phyloP scores from a whole-genome alignment of 305 asterid species.

The Plantago lanceolata region DNA sequence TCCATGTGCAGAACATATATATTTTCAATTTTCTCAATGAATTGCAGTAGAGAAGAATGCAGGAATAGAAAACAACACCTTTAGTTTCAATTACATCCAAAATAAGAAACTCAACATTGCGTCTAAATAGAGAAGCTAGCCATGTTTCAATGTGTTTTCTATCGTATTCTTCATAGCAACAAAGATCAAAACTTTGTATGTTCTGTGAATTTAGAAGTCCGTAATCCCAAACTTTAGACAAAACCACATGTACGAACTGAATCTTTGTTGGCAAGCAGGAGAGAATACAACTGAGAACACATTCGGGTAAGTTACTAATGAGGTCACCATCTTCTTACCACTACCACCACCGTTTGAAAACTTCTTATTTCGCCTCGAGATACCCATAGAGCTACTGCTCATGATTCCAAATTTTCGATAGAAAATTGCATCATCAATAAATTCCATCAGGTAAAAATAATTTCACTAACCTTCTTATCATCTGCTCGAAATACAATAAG shows the following conservation, averaged over 20 bases:
- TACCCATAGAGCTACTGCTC: not conserved
- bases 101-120: not conserved
- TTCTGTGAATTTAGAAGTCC: not conserved
- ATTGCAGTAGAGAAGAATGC: not conserved
- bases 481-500: too few species aligned
- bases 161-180: not conserved
- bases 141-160: not conserved
- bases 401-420: not conserved
- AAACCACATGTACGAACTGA: constrained; percentile 7
- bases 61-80: not conserved
- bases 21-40: not conserved
- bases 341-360: not conserved
- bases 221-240: constrained; percentile 11
- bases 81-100: not conserved
- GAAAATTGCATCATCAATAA: too few species aligned
- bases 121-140: not conserved
- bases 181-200: not conserved
- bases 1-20: not conserved
- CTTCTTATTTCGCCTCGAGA: not conserved
- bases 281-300: not conserved
- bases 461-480: too few species aligned
- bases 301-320: not conserved
- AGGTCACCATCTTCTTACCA: not conserved
- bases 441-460: too few species aligned
- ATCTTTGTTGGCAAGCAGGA: constrained; percentile 13